Evolutionary conservation across 176 grass and related monocot genomes (phyloP).

Genomic region (Panicum miliaceum): DNA sequence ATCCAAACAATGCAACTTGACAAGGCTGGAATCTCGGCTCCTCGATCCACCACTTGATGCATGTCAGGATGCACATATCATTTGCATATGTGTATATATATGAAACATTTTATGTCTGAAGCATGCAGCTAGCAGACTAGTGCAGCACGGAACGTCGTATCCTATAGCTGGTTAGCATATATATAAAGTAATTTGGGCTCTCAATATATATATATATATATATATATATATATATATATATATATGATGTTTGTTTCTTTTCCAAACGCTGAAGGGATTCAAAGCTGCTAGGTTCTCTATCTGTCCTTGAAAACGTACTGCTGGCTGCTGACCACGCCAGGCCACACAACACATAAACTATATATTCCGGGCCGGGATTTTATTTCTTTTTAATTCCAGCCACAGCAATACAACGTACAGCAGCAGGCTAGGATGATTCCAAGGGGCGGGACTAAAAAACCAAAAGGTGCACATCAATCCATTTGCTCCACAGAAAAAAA

Average conservation of each 20-base stretch:
- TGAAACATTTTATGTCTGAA: too few relatives aligned
- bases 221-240: too few relatives aligned
- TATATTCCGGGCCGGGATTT: neutral
- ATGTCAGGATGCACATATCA: too few relatives aligned
- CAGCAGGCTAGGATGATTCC: neutral
- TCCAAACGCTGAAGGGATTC: constrained; percentile 24
- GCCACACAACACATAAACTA: constrained; percentile 14
- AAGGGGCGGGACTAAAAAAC: neutral
- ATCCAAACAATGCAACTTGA: too few relatives aligned
- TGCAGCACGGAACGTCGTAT: too few relatives aligned
- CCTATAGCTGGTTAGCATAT: too few relatives aligned
- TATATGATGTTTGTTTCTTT: neutral
- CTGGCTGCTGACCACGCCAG: constrained; percentile 7
- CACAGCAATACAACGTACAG: neutral
- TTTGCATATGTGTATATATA: too few relatives aligned
- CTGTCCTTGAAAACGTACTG: neutral
- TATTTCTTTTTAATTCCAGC: neutral
- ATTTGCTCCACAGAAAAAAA: constrained; percentile 18
- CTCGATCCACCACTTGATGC: too few relatives aligned
- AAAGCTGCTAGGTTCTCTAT: neutral
- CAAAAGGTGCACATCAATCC: neutral
- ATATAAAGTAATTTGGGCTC: too few relatives aligned
- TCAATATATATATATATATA: too few relatives aligned
- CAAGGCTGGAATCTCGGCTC: too few relatives aligned
- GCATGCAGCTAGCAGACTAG: too few relatives aligned